Conservation (phyloP, 2,329 filamentous ascomycete species). For the Pseudogymnoascus destructans region DNA sequence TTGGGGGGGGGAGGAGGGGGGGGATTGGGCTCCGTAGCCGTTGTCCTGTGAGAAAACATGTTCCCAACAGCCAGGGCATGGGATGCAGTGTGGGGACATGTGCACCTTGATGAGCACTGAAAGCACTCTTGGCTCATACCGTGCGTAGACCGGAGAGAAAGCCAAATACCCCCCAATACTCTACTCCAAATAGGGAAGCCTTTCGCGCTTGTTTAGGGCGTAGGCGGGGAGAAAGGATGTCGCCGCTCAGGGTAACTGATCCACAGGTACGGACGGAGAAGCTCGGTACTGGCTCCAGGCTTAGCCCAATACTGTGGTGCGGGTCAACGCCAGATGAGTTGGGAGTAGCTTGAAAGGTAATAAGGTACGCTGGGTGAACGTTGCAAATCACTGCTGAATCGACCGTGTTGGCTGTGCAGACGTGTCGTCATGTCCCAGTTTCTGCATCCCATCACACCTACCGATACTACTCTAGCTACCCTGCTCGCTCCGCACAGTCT, state of each 20-base stretch:
- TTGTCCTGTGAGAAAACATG: not conserved
- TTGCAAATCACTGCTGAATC: not conserved
- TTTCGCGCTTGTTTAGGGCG: not conserved
- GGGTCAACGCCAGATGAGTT: not conserved
- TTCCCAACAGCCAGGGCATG: slow-evolving; percentile 2
- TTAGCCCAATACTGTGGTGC: not conserved
- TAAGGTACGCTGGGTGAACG: not conserved
- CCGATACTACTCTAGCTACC: not conserved
- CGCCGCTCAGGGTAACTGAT: slow-evolving; percentile 2
- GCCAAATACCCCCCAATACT: not conserved
- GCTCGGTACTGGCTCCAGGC: not conserved
- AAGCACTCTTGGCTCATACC: slow-evolving; percentile 4
- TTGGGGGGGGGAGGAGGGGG: not conserved
- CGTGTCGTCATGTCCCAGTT: not conserved
- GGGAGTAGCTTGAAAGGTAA: slow-evolving; percentile 1
- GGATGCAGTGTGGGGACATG: not conserved
- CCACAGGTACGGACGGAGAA: no score
- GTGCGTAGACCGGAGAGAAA: slow-evolving; percentile 4
- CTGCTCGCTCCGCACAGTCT: not conserved
- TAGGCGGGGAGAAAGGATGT: slow-evolving; percentile 4
- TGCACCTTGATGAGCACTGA: not conserved
- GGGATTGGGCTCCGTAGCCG: not conserved
- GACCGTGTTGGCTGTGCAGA: not conserved
- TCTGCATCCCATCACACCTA: not conserved
- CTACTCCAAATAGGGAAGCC: not conserved